Evolutionary conservation across 2,329 filamentous ascomycete species (phyloP), one percentile per base, ranked within the genome.

Genomic region (Cylindrodendrum hubeiense): DNA sequence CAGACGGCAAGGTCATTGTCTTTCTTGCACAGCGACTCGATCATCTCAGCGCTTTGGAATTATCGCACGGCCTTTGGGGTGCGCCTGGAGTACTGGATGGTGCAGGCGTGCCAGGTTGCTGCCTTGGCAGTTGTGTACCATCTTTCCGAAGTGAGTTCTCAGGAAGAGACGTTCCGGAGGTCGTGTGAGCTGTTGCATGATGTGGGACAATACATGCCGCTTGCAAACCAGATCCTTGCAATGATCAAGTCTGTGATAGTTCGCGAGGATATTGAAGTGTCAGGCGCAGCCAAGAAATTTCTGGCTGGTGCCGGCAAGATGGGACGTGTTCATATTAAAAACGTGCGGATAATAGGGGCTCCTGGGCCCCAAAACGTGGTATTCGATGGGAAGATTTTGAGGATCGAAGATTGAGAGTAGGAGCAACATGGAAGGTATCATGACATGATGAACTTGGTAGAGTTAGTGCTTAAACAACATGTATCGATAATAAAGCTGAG

Each of bases 11-110:
- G 21, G 4, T 22, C 50, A 1, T 51, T 65, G 3, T 52, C 39
- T 19, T 53, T 68, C 28, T 12, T 44, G 17, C 68, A 73, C 37
- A 63, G 63, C 24, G 59, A 54, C 54, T 59, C 67, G 21, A 43
- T 74, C 24, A 61, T 73, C 10, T 56, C 52, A 21, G 34, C 60
- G 5, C 43, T 74, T n/a, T 69, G 66, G 56, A 72, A 71, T 54
- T 77, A 74, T 19, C 73, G 75, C 39, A 65, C 69, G n/a, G 68
- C 58, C 1, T 69, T 71, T 37, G 69, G 70, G 28, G 62, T 71
- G 57, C 69, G 60, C 22, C 64, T 70, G 44, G 73, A 74, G 39
- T 68, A 68, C 46, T 74, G 71, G 63, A 57, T 66, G 28, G 24
- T 47, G 13, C 59, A 64, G n/a, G 60, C 67, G 3, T 66, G 67